Evolutionary conservation across 176 grass and related monocot species (phyloP).

Genomic region (Cenchrus americanus): DNA sequence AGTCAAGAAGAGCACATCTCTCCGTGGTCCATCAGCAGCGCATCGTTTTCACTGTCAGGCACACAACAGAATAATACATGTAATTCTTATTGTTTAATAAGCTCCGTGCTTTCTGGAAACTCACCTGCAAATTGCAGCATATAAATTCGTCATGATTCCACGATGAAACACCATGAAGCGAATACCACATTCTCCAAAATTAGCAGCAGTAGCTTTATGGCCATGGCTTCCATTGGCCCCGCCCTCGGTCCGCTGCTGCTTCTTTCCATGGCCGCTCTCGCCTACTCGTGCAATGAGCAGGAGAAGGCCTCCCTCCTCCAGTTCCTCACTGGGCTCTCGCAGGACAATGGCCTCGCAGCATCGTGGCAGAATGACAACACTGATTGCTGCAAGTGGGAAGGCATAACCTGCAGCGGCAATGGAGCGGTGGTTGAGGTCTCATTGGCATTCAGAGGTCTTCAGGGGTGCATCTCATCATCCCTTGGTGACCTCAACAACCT

Average conservation of each 20-base stretch:
- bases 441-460: not conserved
- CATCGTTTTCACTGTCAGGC: not conserved
- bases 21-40: not conserved
- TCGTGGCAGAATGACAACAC: conserved; percentile 26
- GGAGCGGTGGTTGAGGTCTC: not conserved
- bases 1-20: not conserved
- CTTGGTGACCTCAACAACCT: conserved; percentile 20
- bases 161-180: not conserved
- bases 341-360: not conserved
- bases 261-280: not conserved
- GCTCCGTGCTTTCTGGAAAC: not conserved
- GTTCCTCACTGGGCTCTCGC: conserved; percentile 5
- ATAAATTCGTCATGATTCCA: not conserved
- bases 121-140: not conserved
- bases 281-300: not conserved
- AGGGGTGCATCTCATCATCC: conserved; percentile 24
- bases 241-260: not conserved
- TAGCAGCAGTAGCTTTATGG: not conserved
- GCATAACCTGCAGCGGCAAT: not conserved
- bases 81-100: not conserved
- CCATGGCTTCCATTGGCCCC: not conserved
- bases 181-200: not conserved
- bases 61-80: not conserved
- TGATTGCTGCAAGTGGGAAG: conserved; percentile 45
- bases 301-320: conserved; percentile 43